Evolutionary conservation across 2,329 filamentous ascomycete species (phyloP).

Genomic region (Fusarium armeniacum): DNA sequence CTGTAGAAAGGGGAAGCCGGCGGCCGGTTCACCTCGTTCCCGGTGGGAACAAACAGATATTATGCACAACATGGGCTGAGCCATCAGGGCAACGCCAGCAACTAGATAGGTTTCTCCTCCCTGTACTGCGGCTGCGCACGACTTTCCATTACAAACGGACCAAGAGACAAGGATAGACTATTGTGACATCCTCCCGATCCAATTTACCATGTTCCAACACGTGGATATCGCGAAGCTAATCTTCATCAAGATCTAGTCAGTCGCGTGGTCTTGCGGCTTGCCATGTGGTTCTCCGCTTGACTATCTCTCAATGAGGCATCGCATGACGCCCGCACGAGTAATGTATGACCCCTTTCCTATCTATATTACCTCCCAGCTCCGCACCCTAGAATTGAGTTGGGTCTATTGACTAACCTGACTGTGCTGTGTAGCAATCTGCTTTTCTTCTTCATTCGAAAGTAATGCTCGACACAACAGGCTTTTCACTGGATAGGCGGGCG

Average conservation of each 20-base stretch:
- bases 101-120: not conserved
- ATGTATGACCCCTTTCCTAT: slow-evolving; percentile 31
- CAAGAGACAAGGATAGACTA: slow-evolving; percentile 6
- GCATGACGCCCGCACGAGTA: slow-evolving; percentile 34
- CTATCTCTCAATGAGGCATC: slow-evolving; percentile 22
- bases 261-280: slow-evolving; percentile 31
- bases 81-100: slow-evolving; percentile 13
- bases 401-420: not conserved
- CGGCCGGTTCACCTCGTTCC: not conserved
- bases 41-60: not conserved
- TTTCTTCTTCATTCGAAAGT: slow-evolving; percentile 3
- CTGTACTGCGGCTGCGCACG: too few species aligned
- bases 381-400: not conserved
- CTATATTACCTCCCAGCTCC: slow-evolving; percentile 33
- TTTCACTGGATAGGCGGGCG: slow-evolving; percentile 24
- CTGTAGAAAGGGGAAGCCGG: not conserved
- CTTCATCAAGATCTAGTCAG: slow-evolving; percentile 35
- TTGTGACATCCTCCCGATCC: not conserved
- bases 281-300: slow-evolving; percentile 39
- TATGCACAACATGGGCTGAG: slow-evolving; percentile 15
- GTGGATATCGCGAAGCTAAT: slow-evolving; percentile 26
- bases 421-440: not conserved
- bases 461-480: slow-evolving; percentile 22
- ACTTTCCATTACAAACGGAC: slow-evolving; percentile 13
- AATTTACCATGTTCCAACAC: slow-evolving; percentile 18